phyloP scores from a whole-genome alignment of 148 eudicot species.

The Rhododendron mucronatum region DNA sequence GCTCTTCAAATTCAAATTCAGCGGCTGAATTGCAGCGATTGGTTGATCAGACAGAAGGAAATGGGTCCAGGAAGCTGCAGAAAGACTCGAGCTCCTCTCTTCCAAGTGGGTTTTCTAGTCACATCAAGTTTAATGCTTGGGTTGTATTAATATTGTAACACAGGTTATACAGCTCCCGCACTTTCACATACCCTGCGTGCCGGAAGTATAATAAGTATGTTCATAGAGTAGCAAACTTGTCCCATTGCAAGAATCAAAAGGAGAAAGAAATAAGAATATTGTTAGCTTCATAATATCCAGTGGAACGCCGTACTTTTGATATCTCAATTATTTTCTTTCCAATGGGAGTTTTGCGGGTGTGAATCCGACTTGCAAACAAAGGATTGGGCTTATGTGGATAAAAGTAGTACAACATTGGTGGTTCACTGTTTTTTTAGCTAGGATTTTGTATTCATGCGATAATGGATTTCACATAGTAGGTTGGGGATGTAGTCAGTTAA shows the following conservation, averaged over 20 bases:
- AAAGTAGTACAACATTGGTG: neutral
- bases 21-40: slow-evolving; percentile 17
- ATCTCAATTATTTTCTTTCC: neutral
- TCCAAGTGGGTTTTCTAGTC: slow-evolving; percentile 43
- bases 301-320: neutral
- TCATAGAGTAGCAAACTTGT: neutral
- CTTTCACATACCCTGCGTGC: neutral
- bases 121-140: neutral
- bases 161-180: neutral
- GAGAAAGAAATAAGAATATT: too few species aligned
- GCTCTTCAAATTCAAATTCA: slow-evolving; percentile 31
- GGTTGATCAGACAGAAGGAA: slow-evolving; percentile 14
- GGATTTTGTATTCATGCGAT: neutral
- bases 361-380: neutral
- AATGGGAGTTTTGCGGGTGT: neutral
- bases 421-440: neutral
- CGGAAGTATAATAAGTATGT: neutral
- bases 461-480: neutral
- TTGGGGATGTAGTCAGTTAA: neutral
- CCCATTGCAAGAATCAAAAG: neutral
- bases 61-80: slow-evolving; percentile 27
- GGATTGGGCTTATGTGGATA: neutral
- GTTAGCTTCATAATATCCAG: neutral
- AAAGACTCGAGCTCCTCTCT: slow-evolving; percentile 39
- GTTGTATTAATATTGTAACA: neutral